Percentiles rank a stretch among this genome's conserved stretches.
These are phyloP conservation scores for Gossypium raimondii DNA, from an alignment of 345 rosid genomes.

Conservation along the genomic window DNA sequence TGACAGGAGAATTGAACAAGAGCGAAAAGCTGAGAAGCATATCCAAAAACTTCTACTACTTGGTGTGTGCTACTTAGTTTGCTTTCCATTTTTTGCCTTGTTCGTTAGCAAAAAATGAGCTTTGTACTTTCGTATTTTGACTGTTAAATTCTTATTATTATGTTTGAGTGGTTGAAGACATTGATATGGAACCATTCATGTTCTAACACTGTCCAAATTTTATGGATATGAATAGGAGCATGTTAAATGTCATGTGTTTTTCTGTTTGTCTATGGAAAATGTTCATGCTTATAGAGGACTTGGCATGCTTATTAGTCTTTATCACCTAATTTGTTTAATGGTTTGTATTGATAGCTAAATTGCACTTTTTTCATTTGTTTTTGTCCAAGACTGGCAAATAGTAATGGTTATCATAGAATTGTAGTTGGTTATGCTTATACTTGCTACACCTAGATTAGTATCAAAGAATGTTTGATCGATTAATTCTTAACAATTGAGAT, in stretches of 20 bases:
- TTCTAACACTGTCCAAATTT: background rate
- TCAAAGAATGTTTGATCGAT: background rate
- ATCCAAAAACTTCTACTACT: constrained; percentile 88
- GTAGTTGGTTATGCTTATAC: background rate
- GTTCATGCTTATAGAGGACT: background rate
- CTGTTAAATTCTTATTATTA: background rate
- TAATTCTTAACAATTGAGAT: background rate
- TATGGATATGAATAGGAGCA: background rate
- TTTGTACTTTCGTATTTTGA: background rate
- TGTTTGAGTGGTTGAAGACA: constrained; percentile 1
- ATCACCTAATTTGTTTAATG: background rate
- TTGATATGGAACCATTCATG: background rate
- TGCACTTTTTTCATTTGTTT: background rate
- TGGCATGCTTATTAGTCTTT: background rate
- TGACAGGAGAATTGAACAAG: constrained; percentile 94
- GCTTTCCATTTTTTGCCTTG: background rate
- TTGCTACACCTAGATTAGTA: background rate
- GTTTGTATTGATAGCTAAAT: background rate
- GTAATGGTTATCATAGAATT: background rate
- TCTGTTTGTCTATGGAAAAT: background rate
- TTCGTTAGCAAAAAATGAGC: background rate
- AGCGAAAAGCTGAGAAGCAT: constrained; percentile 90
- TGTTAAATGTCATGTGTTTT: background rate
- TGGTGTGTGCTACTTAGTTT: constrained; percentile 41
- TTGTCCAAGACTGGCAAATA: background rate